Base-by-base conservation (phyloP, 305 asterid species). In the Rubia peregrina region DNA sequence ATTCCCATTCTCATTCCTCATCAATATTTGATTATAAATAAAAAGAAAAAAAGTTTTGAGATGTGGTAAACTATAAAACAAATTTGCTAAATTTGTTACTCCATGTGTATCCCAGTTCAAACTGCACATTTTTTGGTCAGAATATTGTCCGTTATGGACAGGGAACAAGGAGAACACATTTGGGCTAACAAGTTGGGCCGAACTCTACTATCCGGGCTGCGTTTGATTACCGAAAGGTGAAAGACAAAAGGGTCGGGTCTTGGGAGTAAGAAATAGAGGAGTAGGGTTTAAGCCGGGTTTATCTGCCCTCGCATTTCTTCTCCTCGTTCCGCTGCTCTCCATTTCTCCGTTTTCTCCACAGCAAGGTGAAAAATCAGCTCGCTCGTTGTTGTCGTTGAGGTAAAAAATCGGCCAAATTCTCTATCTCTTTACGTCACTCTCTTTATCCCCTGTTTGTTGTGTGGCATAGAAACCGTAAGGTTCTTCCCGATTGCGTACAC, bases 281-380 rank as follows among this genome's bases (percentile, higher is more conserved):
- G 10, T 64, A 64, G 68, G 68, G 68, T 64, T 64, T 64, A 38
- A 64, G 68, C 2, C 40, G 51, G 68, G 68, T 19, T 64, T 64
- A 21, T n/a, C 43, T 30, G 17, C 62, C 22, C 62, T 56, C 21
- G 3, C 24, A 9, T 21, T 33, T 7, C 33, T 61, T n/a, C n/a
- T 16, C 12, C 13, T 3, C 17, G 44, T 2, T 33, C 67, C 44
- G 46, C 67, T 61, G 67, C 44, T 36, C 67, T 6, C 36, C 42
- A 61, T 61, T 61, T 61, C 38, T 11, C 36, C 17, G 19, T 13
- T 2, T 6, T 33, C 44, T 61, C 14, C 36, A 30, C 19, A 61
- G 38, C 9, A 61, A 26, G 65, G 42, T 10, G 2, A n/a, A 3
- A 19, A 61, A 61, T 30, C 46, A 33, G 41, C 44, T 41, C 67